Evolutionary conservation across 2,329 filamentous ascomycete species (phyloP), one percentile per base, ranked within the genome.

Genomic region (Phaeosphaeriaceae sp.): DNA sequence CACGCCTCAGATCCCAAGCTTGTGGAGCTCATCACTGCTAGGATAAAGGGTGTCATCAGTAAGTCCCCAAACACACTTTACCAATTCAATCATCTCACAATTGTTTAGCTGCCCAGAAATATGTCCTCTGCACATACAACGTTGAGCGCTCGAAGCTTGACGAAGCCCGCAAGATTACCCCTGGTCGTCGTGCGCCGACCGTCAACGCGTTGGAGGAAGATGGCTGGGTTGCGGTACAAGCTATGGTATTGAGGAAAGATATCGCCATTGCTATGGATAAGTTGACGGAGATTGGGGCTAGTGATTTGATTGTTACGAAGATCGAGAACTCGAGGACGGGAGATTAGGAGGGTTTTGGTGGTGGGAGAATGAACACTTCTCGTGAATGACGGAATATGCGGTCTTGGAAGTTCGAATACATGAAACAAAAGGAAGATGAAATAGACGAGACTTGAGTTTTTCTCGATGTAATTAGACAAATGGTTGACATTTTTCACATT

Each of bases 41-140:
- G 95, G 71, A 97, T 99, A 73, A 86, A 88, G 58, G 95, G 95
- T 78, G 93, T 99, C 63, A 98, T 99, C 74, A 94, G 86, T 88
- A 79, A 72, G 84, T 69, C 13, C 40, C 19, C 33, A 15, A 13
- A 15, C 11, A 6, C 3, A 11, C n/a, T 17, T 21, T n/a, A 33
- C 31, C 4, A 19, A 20, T 20, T 22, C 17, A 15, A 5, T 6
- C 40, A 22, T 21, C 63, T 71, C 59, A 73, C 47, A 11, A 36
- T 36, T 36, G 3, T 36, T 13, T 61, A 88, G 86, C 92, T 44
- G 95, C 95, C 10, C 92, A 99, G 81, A 90, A 88, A 78, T 98
- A 91, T 75, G 92, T 98, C 25, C 87, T 98, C 27, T 98, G 95
- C 83, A 93, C 96, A 75, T 99, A 98, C 85, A 99, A 99, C 80